A percentile compares a stretch with the other conserved stretches of the same genome.
These are phyloP conservation scores for Jacaranda mimosifolia DNA, from an alignment of 257 asterid species.

Conservation along the genomic window DNA sequence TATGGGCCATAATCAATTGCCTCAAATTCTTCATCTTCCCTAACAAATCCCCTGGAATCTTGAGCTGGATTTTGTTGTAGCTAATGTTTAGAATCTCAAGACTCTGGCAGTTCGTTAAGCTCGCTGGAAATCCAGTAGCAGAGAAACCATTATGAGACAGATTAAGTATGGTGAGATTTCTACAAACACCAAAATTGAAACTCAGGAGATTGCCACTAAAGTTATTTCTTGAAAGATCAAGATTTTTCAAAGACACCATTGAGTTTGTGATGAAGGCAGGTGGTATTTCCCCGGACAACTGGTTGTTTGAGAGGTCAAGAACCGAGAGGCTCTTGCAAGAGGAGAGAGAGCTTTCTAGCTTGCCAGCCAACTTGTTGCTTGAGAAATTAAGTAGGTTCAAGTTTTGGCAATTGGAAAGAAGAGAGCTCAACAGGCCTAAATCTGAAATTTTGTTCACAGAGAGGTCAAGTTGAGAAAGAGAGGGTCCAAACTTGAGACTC, in stretches of 20 bases:
- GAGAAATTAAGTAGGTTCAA: conserved; percentile 68
- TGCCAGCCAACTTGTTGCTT: conserved; percentile 60
- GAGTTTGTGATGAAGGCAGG: conserved; percentile 39
- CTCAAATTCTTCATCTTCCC: conserved; percentile 64
- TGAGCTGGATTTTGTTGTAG: conserved; percentile 55
- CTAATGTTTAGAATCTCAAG: conserved; percentile 68
- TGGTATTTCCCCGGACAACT: conserved; percentile 59
- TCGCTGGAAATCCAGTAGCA: conserved; percentile 61
- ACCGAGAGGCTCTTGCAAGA: conserved; percentile 63
- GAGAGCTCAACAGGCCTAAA: conserved; percentile 46
- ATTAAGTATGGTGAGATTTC: conserved; percentile 59
- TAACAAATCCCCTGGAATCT: conserved; percentile 63
- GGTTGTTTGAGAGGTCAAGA: conserved; percentile 57
- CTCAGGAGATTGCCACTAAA: conserved; percentile 57
- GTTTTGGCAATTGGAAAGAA: conserved; percentile 66
- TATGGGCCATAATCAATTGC: conserved; percentile 58
- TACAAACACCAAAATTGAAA: conserved; percentile 59
- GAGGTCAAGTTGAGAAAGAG: conserved; percentile 68
- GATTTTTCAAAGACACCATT: conserved; percentile 41
- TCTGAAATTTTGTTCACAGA: conserved; percentile 68
- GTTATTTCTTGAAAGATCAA: conserved; percentile 79
- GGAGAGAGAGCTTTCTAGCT: conserved; percentile 48
- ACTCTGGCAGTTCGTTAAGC: conserved; percentile 61
- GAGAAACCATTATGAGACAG: conserved; percentile 68
- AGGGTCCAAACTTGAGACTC: conserved; percentile 62